Base-by-base conservation (phyloP, 2,329 filamentous ascomycete genomes). In the Talaromyces amestolkiae region DNA sequence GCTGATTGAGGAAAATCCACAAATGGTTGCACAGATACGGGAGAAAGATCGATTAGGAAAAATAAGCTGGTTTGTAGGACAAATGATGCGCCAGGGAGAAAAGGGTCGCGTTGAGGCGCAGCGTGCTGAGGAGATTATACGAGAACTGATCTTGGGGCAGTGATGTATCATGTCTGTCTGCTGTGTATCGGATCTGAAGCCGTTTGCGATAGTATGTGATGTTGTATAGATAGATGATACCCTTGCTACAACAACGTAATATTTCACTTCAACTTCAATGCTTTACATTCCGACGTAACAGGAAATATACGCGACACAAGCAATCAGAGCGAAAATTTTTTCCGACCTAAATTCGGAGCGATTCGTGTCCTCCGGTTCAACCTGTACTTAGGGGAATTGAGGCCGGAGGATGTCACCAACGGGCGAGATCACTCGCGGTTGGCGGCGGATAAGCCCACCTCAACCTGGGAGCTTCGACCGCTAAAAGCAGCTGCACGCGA, bases 41-140 rank as follows among this genome's bases (percentile, higher is more conserved):
- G 79, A 81, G 56, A 87, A 86, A 71, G 83, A 84, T 0, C 86
- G 89, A 69, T 78, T 80, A 35, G 86, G 87, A n/a, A 91, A 91
- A 75, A 74, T 89, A 7, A 87, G 86, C 70, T 91, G 85, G 80
- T 85, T 91, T 70, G 84, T 91, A 15, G 89, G 89, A 11, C 85
- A 89, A 74, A 89, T 91, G 85, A 87, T 90, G 77, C 80, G 85
- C 53, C 77, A 79, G 67, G 86, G 86, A 33, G 81, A 83, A 33
- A 85, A 86, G 66, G 87, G 87, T 0, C 85, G 85, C 1, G 83
- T 90, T 7, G 86, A 90, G 74, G 85, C 88, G 4, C 80, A 81
- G 65, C 82, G 82, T 70, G 88, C 87, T 10, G 84, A 85, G 73
- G 76, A 78, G 65, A 79, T 85, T 11, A 73, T 90, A 39, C 79